Base-by-base conservation (phyloP, 176 grass and related monocot genomes). In the Carex parvula region DNA sequence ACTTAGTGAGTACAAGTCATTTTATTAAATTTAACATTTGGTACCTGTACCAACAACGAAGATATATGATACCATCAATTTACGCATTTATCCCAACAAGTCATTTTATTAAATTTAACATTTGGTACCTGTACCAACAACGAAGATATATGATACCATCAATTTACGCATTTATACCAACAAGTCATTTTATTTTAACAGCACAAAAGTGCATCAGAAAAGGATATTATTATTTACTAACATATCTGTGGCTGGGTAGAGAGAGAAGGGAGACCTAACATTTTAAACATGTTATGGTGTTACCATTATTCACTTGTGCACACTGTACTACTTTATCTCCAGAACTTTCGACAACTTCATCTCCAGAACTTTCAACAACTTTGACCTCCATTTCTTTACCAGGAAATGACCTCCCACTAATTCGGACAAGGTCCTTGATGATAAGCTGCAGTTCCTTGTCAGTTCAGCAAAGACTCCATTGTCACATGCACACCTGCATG, bases 401-500 rank as follows among this genome's bases (percentile, higher is more conserved):
- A 26, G 93, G 93, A 64, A 87, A 94, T 22, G 97, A 96, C 79
- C 97, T 92, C 56, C 90, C 91, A 60, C 93, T 99, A 20, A 70
- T 87, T 52, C 72, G 79, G 70, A 96, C 87, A 48, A 99, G 87
- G 64, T 91, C 87, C 87, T 99, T 96, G 42, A 99, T 90, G 70
- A 78, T 79, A 83, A 87, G 70, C 86, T 94, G 88, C 29, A 96
- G 91, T 66, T 92, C 93, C 32, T 91, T 84, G 85, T 99, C 97
- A n/a, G 3, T 87, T 79, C 87, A 96, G 11, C 42, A 99, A 84
- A 29, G 90, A 88, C 56, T 99, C 97, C 88, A 96, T 86, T 44
- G 93, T 86, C 60, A 96, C 93, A 89, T 99, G 93, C 64, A 92
- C 60, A 83, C 97, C 97, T 96, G 83, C 30, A 92, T 14, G 66